Evolutionary conservation across 768 basidiomycete genomes (phyloP).

Genomic region (Tylopilus sp.): DNA sequence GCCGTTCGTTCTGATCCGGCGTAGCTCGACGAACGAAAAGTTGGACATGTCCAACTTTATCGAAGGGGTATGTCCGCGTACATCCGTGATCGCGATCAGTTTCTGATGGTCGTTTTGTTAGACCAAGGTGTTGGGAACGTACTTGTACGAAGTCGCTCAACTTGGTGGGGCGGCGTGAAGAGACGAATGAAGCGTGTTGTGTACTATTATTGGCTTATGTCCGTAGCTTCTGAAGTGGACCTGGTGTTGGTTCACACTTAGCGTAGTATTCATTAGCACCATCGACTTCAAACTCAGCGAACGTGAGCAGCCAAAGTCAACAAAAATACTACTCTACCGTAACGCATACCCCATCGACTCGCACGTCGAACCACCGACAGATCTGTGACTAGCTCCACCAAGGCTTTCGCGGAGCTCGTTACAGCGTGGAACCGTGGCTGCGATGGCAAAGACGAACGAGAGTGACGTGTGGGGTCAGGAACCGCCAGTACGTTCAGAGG

Average conservation of each 20-base stretch:
- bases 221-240: too few species aligned
- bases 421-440: not conserved
- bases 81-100: not conserved
- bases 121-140: slow-evolving; percentile 34
- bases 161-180: slow-evolving; percentile 16
- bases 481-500: slow-evolving; percentile 13
- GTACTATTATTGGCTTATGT: not conserved
- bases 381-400: too few species aligned
- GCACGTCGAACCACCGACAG: too few species aligned
- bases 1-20: not conserved
- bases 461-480: slow-evolving; percentile 19
- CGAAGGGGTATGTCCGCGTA: slow-evolving; percentile 55
- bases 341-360: not conserved
- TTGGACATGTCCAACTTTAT: slow-evolving; percentile 89
- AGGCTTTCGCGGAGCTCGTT: too few species aligned
- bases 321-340: not conserved
- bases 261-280: too few species aligned
- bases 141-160: slow-evolving; percentile 30
- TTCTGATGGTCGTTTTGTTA: slow-evolving; percentile 7
- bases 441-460: slow-evolving; percentile 14
- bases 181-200: not conserved
- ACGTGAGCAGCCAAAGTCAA: not conserved
- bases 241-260: too few species aligned
- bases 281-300: slow-evolving; percentile 27
- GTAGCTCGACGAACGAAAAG: slow-evolving; percentile 92